Evolutionary conservation across 148 eudicot species (phyloP).

Genomic region (Rhododendron molle): DNA sequence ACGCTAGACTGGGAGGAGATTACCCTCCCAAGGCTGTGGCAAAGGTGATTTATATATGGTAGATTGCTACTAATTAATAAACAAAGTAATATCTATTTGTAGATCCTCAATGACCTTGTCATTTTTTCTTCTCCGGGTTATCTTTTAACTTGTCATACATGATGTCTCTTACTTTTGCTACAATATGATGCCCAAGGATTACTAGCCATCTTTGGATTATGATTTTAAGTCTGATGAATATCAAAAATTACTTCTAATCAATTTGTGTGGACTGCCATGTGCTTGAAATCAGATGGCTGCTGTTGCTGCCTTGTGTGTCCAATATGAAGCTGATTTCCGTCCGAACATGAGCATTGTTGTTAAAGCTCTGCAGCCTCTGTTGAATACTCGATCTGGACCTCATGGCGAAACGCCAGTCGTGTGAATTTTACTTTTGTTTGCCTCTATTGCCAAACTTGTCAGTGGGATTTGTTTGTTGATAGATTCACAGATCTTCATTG

Average conservation of each 20-base stretch:
- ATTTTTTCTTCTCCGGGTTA: not conserved
- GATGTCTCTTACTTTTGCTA: not conserved
- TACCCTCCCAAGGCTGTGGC: conserved; percentile 80
- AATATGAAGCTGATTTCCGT: conserved; percentile 76
- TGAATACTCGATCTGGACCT: conserved; percentile 57
- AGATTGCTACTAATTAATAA: not conserved
- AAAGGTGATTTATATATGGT: conserved; percentile 35
- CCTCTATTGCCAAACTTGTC: conserved; percentile 10
- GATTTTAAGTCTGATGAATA: not conserved
- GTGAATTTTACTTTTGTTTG: conserved; percentile 13
- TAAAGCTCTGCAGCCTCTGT: conserved; percentile 72
- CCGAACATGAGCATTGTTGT: conserved; percentile 85
- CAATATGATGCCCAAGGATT: not conserved
- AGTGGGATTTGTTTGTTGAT: conserved; percentile 5
- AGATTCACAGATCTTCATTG: conserved; percentile 1
- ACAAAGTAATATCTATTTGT: not conserved
- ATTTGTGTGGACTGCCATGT: not conserved
- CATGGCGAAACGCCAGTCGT: conserved; percentile 30
- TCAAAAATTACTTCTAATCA: not conserved
- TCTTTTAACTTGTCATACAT: not conserved
- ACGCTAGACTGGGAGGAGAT: conserved; percentile 50
- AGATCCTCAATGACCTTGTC: not conserved
- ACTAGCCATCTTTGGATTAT: not conserved
- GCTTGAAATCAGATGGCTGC: conserved; percentile 69
- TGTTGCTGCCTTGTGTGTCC: conserved; percentile 84